phyloP scores from a whole-genome alignment of 2,329 filamentous ascomycete species.

The Aspergillus sojae region DNA sequence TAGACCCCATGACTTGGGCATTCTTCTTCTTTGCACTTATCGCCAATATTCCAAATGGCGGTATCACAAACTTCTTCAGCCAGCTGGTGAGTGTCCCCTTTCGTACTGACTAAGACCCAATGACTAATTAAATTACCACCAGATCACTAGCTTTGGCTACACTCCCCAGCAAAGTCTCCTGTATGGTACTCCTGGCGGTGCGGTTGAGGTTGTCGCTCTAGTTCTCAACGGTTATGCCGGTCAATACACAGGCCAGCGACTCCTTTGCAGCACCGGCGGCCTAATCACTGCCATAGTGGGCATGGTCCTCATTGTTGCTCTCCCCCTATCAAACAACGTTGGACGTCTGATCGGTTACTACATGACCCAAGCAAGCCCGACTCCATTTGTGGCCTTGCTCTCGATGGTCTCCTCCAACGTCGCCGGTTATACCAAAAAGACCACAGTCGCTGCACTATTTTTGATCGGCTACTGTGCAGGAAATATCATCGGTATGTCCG shows the following conservation, averaged over 20 bases:
- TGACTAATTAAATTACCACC: neutral
- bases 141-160: slow-evolving; percentile 67
- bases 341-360: slow-evolving; percentile 68
- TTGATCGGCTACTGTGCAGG: slow-evolving; percentile 54
- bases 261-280: slow-evolving; percentile 58
- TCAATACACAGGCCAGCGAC: slow-evolving; percentile 58
- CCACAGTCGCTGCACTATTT: slow-evolving; percentile 53
- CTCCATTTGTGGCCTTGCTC: slow-evolving; percentile 65
- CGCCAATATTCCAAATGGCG: slow-evolving; percentile 62
- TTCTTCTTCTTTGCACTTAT: slow-evolving; percentile 61
- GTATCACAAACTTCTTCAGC: slow-evolving; percentile 64
- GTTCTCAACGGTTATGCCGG: slow-evolving; percentile 60
- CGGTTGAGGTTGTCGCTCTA: slow-evolving; percentile 63
- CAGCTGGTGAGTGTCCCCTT: slow-evolving; percentile 47
- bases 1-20: slow-evolving; percentile 63
- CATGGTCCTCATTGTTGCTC: slow-evolving; percentile 65
- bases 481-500: slow-evolving; percentile 56
- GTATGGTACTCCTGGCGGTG: slow-evolving; percentile 67
- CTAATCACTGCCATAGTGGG: slow-evolving; percentile 60
- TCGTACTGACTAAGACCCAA: neutral
- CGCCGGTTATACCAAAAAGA: slow-evolving; percentile 58
- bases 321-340: slow-evolving; percentile 59
- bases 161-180: slow-evolving; percentile 64
- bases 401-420: slow-evolving; percentile 66
- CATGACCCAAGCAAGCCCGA: slow-evolving; percentile 62